Percentiles rank a stretch among this genome's conserved stretches.
These are phyloP conservation scores for Phoma sp. DNA, from an alignment of 2,329 filamentous ascomycete species.

Conservation along the genomic window DNA sequence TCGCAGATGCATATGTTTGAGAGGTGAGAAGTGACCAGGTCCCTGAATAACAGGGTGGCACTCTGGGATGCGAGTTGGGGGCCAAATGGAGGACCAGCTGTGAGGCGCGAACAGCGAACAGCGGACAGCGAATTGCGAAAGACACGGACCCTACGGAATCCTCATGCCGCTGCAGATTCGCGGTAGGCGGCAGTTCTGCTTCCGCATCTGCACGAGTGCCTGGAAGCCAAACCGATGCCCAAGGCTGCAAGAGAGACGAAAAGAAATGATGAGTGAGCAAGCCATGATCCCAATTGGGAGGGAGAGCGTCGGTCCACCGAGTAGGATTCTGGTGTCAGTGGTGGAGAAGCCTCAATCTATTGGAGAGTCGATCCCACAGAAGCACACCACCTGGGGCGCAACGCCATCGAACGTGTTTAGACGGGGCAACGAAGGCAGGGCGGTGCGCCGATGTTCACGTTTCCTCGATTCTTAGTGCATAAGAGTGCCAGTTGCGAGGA, in stretches of 20 bases:
- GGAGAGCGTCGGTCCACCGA: slow-evolving; percentile 16
- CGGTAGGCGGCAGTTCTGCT: slow-evolving; percentile 27
- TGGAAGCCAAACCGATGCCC: slow-evolving; percentile 16
- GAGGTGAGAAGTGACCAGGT: slow-evolving; percentile 19
- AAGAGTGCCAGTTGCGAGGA: slow-evolving; percentile 9
- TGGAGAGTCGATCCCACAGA: slow-evolving; percentile 24
- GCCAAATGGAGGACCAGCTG: slow-evolving; percentile 14
- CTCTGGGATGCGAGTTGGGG: slow-evolving; percentile 31
- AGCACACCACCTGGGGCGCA: slow-evolving; percentile 36
- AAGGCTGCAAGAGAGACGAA: slow-evolving; percentile 10
- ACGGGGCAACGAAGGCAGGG: slow-evolving; percentile 34
- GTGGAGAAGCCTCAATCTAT: slow-evolving; percentile 23
- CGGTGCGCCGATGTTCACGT: slow-evolving; percentile 28
- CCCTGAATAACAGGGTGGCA: slow-evolving; percentile 20
- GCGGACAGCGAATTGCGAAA: slow-evolving; percentile 22
- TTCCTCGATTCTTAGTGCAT: slow-evolving; percentile 23
- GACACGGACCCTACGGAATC: slow-evolving; percentile 10
- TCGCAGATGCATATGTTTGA: slow-evolving; percentile 21
- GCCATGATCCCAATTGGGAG: slow-evolving; percentile 26
- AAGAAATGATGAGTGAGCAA: slow-evolving; percentile 31
- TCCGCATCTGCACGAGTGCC: slow-evolving; percentile 35
- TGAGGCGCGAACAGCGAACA: slow-evolving; percentile 11
- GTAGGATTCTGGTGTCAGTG: slow-evolving; percentile 24
- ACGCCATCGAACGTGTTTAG: slow-evolving; percentile 17
- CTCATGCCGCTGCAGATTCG: slow-evolving; percentile 19